Conservation (phyloP, 352 stramenopile species). For the Pythium guiyangense region DNA sequence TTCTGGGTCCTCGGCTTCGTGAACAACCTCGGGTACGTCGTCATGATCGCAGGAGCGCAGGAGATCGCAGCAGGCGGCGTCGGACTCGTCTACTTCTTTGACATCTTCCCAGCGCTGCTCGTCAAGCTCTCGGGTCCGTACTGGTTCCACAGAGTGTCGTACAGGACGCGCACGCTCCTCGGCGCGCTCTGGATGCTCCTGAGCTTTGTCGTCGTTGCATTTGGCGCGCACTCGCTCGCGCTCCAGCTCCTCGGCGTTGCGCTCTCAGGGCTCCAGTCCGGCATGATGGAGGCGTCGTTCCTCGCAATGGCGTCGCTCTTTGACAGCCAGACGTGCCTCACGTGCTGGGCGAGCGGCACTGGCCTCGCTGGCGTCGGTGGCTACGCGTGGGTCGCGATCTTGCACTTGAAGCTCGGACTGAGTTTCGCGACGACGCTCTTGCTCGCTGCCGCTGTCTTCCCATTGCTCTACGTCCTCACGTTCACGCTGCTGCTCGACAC, state of each 20-base stretch:
- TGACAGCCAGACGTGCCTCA: constrained; percentile 72
- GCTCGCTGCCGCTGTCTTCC: constrained; percentile 51
- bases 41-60: constrained; percentile 94
- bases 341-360: constrained; percentile 91
- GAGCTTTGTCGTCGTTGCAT: constrained; percentile 74
- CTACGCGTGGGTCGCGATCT: constrained; percentile 84
- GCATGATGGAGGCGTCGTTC: constrained; percentile 89
- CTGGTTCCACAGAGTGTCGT: constrained; percentile 93
- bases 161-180: constrained; percentile 69
- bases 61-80: constrained; percentile 89
- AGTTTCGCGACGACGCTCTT: constrained; percentile 64
- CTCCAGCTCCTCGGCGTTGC: constrained; percentile 87
- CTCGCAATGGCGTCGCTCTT: constrained; percentile 86
- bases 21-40: constrained; percentile 93
- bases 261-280: constrained; percentile 82
- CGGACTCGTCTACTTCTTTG: constrained; percentile 90
- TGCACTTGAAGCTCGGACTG: constrained; percentile 60
- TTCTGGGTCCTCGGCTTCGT: constrained; percentile 93
- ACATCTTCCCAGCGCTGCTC: constrained; percentile 87
- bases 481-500: constrained; percentile 67
- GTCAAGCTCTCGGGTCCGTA: constrained; percentile 90
- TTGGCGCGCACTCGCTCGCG: constrained; percentile 44
- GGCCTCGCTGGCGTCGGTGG: constrained; percentile 90
- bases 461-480: constrained; percentile 49
- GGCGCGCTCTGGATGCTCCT: constrained; percentile 77